Conservation (phyloP, 1,284 basidiomycete genomes). For the Tausonia pullulans region DNA sequence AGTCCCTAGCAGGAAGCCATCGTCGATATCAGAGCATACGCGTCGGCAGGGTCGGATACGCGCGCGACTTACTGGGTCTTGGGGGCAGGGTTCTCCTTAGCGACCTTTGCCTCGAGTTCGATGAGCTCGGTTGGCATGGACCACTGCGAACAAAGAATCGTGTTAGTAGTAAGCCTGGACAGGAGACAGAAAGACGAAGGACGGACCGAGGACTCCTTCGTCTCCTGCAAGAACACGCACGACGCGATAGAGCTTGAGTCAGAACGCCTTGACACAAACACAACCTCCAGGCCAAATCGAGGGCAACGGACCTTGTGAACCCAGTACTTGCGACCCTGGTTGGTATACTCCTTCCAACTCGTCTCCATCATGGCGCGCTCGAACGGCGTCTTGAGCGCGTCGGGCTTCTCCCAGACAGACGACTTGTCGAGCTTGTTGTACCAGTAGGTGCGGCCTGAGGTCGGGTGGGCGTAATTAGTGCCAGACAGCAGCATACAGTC, state of each 20-base stretch:
- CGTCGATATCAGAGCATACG: too few relatives aligned
- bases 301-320: slow-evolving; percentile 47
- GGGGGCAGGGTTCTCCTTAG: slow-evolving; percentile 48
- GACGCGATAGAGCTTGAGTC: too few relatives aligned
- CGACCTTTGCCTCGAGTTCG: slow-evolving; percentile 66
- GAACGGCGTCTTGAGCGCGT: slow-evolving; percentile 44
- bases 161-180: not conserved
- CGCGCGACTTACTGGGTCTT: too few relatives aligned
- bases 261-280: too few relatives aligned
- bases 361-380: slow-evolving; percentile 75
- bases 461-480: too few relatives aligned
- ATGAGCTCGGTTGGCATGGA: slow-evolving; percentile 82
- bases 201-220: slow-evolving; percentile 32
- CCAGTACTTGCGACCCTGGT: slow-evolving; percentile 80
- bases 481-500: too few relatives aligned
- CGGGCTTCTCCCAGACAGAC: slow-evolving; percentile 38
- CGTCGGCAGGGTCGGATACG: too few relatives aligned
- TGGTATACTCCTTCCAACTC: slow-evolving; percentile 86
- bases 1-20: too few relatives aligned
- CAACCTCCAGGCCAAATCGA: not conserved
- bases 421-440: slow-evolving; percentile 34
- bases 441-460: slow-evolving; percentile 21
- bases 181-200: not conserved
- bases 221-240: slow-evolving; percentile 18
- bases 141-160: slow-evolving; percentile 46